Base-by-base conservation (phyloP, 805 yeast genomes). In the Cyberlindnera maritima region DNA sequence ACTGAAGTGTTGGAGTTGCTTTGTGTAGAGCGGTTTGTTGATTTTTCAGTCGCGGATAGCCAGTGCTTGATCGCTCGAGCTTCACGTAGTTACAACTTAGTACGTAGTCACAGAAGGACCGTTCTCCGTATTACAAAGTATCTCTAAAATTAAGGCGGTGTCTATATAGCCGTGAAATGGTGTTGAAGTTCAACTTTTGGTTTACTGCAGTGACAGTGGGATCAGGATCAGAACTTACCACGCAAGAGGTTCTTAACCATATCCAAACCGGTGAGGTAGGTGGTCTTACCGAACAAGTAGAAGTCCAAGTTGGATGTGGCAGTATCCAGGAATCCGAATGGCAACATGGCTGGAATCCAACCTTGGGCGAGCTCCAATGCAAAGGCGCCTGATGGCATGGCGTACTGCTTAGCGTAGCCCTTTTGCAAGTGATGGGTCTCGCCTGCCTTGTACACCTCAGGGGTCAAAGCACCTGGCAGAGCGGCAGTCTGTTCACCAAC, bases 281-380 rank as follows among this genome's bases (percentile, higher is more conserved):
- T 79, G 8, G 98, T 94, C 62, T 79, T 77, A 50, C 64, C 68
- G 50, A 92, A 74, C 21, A 96, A 81, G 56, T 72, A 66, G 49
- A 83, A 64, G 65, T 94, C 99, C 57, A 91, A 66, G 14, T 98
- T 94, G 36, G 95, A 84, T 44, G 84, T 76, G 49, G 85, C 60
- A 4, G 85, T 79, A 63, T 89, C 96, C 41, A 88, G 70, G 68
- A 92, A 81, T 0, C 99, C 99, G 65, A 94, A 94, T 18, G 98
- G 98, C 50, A 94, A 75, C 99, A 94, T 94, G 36, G 92, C 84
- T 31, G 99, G 98, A 55, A 94, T 88, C 96, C 96, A 94, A 50
- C 99, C 99, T 71, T 92, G 98, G 8, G 99, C 99, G 60, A 92
- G 76, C 66, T 94, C 99, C 55, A 94, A 71, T 11, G 99, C 97